phyloP scores from a whole-genome alignment of 2,329 filamentous ascomycete genomes.

The Arthrobotrys sinensis region DNA sequence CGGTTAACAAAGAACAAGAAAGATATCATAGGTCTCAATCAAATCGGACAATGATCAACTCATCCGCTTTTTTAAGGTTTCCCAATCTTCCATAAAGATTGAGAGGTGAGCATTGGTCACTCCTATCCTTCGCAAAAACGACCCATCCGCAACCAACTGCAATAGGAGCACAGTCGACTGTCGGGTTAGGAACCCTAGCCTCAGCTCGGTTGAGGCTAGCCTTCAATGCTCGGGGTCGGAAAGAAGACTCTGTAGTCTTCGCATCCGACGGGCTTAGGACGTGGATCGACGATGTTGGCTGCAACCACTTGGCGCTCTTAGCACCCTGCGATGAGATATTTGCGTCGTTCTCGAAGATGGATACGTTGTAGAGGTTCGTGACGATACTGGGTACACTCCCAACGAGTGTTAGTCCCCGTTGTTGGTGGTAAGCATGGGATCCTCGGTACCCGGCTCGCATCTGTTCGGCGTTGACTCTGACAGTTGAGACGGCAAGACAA shows the following conservation, averaged over 20 bases:
- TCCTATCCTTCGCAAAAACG: slow-evolving; percentile 55
- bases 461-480: slow-evolving; percentile 56
- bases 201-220: slow-evolving; percentile 11
- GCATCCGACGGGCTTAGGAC: slow-evolving; percentile 43
- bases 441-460: slow-evolving; percentile 47
- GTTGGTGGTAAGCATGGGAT: slow-evolving; percentile 55
- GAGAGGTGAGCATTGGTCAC: slow-evolving; percentile 40
- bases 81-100: slow-evolving; percentile 57
- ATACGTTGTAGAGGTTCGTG: slow-evolving; percentile 53
- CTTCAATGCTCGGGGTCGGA: slow-evolving; percentile 19
- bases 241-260: slow-evolving; percentile 24
- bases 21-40: slow-evolving; percentile 30
- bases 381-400: slow-evolving; percentile 55
- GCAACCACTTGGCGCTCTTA: slow-evolving; percentile 56
- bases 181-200: slow-evolving; percentile 43
- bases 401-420: slow-evolving; percentile 44
- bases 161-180: slow-evolving; percentile 48
- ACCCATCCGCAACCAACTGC: slow-evolving; percentile 56
- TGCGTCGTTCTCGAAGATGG: slow-evolving; percentile 45
- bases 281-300: slow-evolving; percentile 53
- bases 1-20: not conserved
- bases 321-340: slow-evolving; percentile 21
- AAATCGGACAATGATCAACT: slow-evolving; percentile 52
- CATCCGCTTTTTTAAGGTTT: slow-evolving; percentile 47
- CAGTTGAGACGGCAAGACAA: slow-evolving; percentile 51